These are phyloP conservation scores for Nemania sp. DNA, from an alignment of 2,329 filamentous ascomycete species.

Conservation along the genomic window DNA sequence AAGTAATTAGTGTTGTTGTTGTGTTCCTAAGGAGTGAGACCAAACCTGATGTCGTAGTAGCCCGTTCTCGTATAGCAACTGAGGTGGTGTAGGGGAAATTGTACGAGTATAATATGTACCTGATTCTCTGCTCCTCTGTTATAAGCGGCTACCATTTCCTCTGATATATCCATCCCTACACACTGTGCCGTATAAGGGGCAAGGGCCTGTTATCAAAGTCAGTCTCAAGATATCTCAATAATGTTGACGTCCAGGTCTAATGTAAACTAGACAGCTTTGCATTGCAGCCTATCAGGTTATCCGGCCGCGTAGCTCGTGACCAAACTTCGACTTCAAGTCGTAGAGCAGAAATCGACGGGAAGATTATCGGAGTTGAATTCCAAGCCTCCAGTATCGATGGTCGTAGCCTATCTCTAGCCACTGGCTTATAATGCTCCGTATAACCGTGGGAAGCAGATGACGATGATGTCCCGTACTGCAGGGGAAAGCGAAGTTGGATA, in stretches of 20 bases:
- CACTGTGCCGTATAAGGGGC: slow-evolving; percentile 65
- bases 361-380: no score
- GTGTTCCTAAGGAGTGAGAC: no score
- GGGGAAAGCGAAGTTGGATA: not conserved
- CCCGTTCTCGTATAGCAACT: no score
- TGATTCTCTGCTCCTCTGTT: slow-evolving; percentile 63
- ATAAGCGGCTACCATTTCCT: slow-evolving; percentile 71
- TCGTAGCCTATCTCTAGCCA: no score
- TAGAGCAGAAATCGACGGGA: no score
- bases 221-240: not conserved
- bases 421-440: no score
- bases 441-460: no score
- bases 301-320: not conserved
- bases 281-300: not conserved
- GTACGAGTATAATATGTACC: slow-evolving; percentile 40
- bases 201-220: slow-evolving; percentile 51
- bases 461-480: not conserved
- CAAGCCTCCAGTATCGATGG: no score
- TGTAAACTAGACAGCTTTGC: no score
- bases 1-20: not conserved
- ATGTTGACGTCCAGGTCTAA: not conserved
- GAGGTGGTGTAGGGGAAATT: no score
- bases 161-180: slow-evolving; percentile 71
- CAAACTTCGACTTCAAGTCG: not conserved
- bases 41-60: no score